phyloP scores from a whole-genome alignment of 78 protist genomes.

The Polysphondylium violaceum region DNA sequence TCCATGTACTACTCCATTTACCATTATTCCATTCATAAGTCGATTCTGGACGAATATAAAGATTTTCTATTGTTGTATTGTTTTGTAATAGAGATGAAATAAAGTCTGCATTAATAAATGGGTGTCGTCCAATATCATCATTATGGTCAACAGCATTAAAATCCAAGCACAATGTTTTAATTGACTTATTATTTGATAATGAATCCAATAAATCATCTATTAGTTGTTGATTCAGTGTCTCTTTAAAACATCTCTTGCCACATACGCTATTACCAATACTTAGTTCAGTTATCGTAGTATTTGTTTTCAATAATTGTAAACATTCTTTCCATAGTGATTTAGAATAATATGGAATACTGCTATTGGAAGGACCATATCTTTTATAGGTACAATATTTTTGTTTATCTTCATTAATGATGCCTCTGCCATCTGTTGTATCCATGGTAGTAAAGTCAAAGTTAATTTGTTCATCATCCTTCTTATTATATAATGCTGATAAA shows the following conservation, averaged over 20 bases:
- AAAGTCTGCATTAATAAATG: too few relatives aligned
- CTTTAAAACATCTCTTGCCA: background rate
- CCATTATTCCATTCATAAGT: too few relatives aligned
- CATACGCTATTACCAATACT: background rate
- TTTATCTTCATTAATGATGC: slow-evolving; percentile 4
- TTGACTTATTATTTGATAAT: background rate
- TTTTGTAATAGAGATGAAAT: too few relatives aligned
- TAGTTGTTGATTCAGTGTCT: background rate
- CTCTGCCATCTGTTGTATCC: too few relatives aligned
- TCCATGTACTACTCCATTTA: too few relatives aligned
- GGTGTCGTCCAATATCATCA: too few relatives aligned
- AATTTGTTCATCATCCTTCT: background rate
- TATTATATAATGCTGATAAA: background rate
- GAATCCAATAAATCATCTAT: background rate
- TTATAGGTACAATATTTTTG: background rate
- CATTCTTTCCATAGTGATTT: slow-evolving; percentile 5
- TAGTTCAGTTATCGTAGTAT: background rate
- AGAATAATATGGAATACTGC: background rate
- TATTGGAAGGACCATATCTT: background rate
- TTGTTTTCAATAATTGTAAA: background rate
- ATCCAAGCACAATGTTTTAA: background rate
- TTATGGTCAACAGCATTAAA: too few relatives aligned
- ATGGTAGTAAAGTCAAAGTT: background rate
- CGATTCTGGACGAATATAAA: too few relatives aligned
- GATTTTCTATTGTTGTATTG: too few relatives aligned